Base-by-base conservation (phyloP, 345 rosid genomes). In the Bruguiera sexangula region DNA sequence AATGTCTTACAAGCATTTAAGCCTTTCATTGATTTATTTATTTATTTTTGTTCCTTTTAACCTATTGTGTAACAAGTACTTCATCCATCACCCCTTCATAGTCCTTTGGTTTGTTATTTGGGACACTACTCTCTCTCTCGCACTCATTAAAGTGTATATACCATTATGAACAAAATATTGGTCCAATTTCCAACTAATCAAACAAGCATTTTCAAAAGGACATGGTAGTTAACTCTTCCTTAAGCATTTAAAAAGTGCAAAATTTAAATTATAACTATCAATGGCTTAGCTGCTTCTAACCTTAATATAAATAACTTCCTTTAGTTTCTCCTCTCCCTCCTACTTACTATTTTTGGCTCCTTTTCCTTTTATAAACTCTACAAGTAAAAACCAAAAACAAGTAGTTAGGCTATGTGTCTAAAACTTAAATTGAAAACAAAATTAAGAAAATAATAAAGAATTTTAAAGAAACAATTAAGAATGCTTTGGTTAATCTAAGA, bases 221-320 rank as follows among this genome's bases (percentile, higher is more conserved):
- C 36, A 32, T 32, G 8, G 6, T 6, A 32, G 8, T 6, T 16
- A 9, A 1, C 9, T 19, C 1, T 36, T 36, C 7, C 5, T 30
- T 67, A 1, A 2, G 2, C 13, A 18, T 11, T 19, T 15, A 10
- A 30, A 29, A 29, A 59, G 15, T 30, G 6, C 18, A 22, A 32
- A 6, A 32, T 32, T 32, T 57, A 37, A 26, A 31, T 50, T 8
- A 76, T 92, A 96, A 69, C 88, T 92, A 71, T 89, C 89, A 68
- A 94, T 92, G 69, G 97, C 97, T 81, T 92, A 92, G 61, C 92
- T 96, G 78, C 94, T 86, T 81, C 88, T 80, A 50, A 94, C 97
- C 85, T 94, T 89, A 26, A 89, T 91, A 75, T 89, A 96, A 80
- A 92, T 86, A 34, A 89, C 96, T 66, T 87, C 91, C 71, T 76